Evolutionary conservation across 306 rosid species (phyloP), one percentile per base, ranked within the genome.

Genomic region (Trifolium pratense): DNA sequence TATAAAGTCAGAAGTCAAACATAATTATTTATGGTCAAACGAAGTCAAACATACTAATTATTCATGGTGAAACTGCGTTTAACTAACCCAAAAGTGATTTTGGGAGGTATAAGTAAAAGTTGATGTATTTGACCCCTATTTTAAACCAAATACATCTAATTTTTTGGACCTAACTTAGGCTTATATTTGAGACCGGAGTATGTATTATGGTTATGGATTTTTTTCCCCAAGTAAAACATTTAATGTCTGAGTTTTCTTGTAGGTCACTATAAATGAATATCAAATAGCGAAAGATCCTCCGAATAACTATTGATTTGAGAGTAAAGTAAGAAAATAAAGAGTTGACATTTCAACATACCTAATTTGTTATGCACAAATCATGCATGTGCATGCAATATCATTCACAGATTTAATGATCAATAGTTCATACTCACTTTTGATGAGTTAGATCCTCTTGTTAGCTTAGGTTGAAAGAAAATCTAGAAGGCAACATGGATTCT

Each of bases 171-270:
- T 29, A 29, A 29, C 32, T 29, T 29, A 4, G 4, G 32, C 32
- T 29, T 29, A 29, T 29, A 29, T 29, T 29, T 29, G 6, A 29
- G 32, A 29, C 5, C 5, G 6, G 32, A 26, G 5, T 29, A 29
- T 43, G n/a, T 43, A 4, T 4, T 11, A 42, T 42, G 48, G 48
- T 12, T 42, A 11, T 42, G 48, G 21, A 5, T 48, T 6, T 52
- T 43, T 26, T 29, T 55, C 23, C 3, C 10, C 7, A 9, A 26
- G 23, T 55, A 66, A 16, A 25, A 17, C 11, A 18, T 61, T 46
- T 46, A 61, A 62, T 34, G 12, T 15, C 42, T n/a, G 59, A 29
- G 73, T 26, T 68, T 68, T 53, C 14, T 75, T 34, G 32, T 13
- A 52, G 18, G 9, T 8, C 26, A 58, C 46, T 64, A 9, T 55